Percentiles rank a stretch among this genome's conserved stretches.
Evolutionary conservation across 768 basidiomycete species (phyloP).

Genomic region (Phylloporus sp.): DNA sequence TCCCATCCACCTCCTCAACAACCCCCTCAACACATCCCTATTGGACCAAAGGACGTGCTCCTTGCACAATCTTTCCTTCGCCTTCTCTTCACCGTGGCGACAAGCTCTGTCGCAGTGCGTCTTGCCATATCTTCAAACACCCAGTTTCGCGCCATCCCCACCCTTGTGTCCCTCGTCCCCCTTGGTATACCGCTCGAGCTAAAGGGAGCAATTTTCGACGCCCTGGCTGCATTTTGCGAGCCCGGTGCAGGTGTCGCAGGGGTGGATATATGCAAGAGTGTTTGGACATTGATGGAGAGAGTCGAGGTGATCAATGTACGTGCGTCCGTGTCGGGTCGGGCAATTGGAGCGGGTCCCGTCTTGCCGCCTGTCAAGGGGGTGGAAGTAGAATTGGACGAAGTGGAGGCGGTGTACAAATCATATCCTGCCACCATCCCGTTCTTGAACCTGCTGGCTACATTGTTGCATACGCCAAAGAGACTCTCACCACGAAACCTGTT

Average conservation of each 20-base stretch:
- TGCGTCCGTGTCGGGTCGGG: constrained; percentile 31
- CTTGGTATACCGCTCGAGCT: constrained; percentile 84
- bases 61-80: constrained; percentile 79
- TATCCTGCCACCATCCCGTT: constrained; percentile 93
- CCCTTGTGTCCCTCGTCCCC: constrained; percentile 73
- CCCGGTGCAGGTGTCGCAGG: constrained; percentile 72
- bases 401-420: constrained; percentile 70
- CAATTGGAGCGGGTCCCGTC: constrained; percentile 24
- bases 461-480: constrained; percentile 81
- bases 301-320: constrained; percentile 81
- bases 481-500: constrained; percentile 58
- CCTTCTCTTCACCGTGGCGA: constrained; percentile 71
- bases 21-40: constrained; percentile 39
- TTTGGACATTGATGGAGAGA: constrained; percentile 84
- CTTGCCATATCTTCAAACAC: constrained; percentile 71
- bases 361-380: constrained; percentile 70
- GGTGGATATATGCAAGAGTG: constrained; percentile 74
- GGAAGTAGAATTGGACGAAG: constrained; percentile 82
- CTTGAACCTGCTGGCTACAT: constrained; percentile 72
- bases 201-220: constrained; percentile 80
- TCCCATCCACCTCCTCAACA: constrained; percentile 35
- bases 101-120: constrained; percentile 72
- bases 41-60: constrained; percentile 69
- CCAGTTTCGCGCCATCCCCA: constrained; percentile 78
- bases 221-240: constrained; percentile 77